Base-by-base conservation (phyloP, 75 land plant species). In the Sequoiadendron giganteum region DNA sequence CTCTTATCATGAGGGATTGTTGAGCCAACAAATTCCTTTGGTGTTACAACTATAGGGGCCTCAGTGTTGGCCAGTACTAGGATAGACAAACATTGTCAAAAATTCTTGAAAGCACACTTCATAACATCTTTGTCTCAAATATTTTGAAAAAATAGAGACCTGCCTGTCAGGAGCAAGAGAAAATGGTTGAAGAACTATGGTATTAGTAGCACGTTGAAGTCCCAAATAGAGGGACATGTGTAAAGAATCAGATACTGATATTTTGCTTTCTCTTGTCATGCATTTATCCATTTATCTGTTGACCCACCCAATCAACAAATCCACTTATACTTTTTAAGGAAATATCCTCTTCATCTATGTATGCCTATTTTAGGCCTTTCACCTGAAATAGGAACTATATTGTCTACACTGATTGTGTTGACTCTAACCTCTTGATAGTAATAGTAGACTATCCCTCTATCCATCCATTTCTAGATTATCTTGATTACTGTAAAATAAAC, bases 181-280 rank as follows among this genome's bases (percentile, higher is more conserved):
- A 87, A 92, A 92, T n/a, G 92, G 93, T 85, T 92, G 90, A 54
- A 90, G 93, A 55, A 92, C 87, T 42, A 90, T 92, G 16, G 61
- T 61, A 85, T 91, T 91, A 36, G 87, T 18, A 36, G 89, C 36
- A 21, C 87, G 86, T 25, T 90, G 89, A 34, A 45, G 68, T 21
- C 77, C 86, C 54, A 40, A 45, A 65, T 72, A 43, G 15, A 84
- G 47, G 16, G 90, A 88, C 28, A 32, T 38, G 34, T 83, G 85
- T 40, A 83, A 48, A 28, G 55, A 47, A 83, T 43, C 54, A 48
- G 85, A 25, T 48, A 11, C 54, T 47, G 55, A 45, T 21, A 11
- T 83, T 48, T 83, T 25, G 54, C 14, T 83, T 54, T 25, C 48
- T 40, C 10, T 82, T 40, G 8, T 82, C 28, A n/a, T n/a, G n/a